These are phyloP conservation scores for Selaginella moellendorffii DNA, from an alignment of 75 land plant genomes.

Conservation along the genomic window DNA sequence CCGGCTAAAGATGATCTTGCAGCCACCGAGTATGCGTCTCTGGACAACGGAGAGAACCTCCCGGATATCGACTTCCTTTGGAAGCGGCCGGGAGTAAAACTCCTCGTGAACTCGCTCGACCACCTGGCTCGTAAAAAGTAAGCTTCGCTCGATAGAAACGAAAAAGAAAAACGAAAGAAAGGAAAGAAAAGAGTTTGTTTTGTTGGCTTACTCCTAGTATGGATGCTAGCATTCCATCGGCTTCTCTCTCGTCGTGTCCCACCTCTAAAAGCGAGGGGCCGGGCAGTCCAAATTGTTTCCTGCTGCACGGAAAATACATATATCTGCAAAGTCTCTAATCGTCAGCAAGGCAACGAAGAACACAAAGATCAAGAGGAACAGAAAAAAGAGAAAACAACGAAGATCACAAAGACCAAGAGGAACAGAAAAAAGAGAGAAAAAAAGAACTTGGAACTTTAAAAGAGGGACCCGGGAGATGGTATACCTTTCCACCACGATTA, in stretches of 20 bases:
- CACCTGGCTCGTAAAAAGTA: slow-evolving; percentile 35
- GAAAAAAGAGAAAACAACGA: neutral
- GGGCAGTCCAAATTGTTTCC: slow-evolving; percentile 86
- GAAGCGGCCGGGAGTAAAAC: slow-evolving; percentile 47
- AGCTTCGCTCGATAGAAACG: neutral
- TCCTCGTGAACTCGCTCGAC: slow-evolving; percentile 71
- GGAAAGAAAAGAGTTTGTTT: neutral
- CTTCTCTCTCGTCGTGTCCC: slow-evolving; percentile 89
- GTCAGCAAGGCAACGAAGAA: slow-evolving; percentile 1
- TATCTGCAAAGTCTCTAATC: slow-evolving; percentile 39
- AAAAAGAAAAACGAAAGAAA: neutral
- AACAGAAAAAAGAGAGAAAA: too few relatives aligned
- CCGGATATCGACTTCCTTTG: slow-evolving; percentile 87
- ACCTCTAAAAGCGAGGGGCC: slow-evolving; percentile 95
- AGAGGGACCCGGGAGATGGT: neutral
- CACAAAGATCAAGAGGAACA: neutral
- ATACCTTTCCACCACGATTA: slow-evolving; percentile 91
- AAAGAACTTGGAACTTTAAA: too few relatives aligned
- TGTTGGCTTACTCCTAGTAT: slow-evolving; percentile 36
- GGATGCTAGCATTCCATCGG: slow-evolving; percentile 93
- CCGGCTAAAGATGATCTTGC: slow-evolving; percentile 74
- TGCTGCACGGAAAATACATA: slow-evolving; percentile 92
- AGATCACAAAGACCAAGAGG: neutral
- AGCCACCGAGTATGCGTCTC: slow-evolving; percentile 55
- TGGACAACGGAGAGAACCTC: slow-evolving; percentile 67